Evolutionary conservation across 2,329 filamentous ascomycete species (phyloP).

Genomic region (Colletotrichum lini): DNA sequence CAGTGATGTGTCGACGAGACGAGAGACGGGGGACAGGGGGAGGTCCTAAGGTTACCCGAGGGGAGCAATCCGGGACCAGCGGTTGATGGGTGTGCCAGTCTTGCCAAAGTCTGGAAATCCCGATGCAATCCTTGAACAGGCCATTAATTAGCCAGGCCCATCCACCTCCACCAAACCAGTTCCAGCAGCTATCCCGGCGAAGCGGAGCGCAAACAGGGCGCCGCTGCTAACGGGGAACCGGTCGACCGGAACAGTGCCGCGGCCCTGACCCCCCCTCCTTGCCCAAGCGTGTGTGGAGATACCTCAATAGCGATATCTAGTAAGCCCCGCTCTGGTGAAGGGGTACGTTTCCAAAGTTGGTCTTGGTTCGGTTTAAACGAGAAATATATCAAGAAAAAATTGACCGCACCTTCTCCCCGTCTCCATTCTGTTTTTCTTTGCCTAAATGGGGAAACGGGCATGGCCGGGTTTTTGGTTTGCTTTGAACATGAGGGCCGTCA

Average conservation of each 20-base stretch:
- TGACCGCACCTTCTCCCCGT: not conserved
- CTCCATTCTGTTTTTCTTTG: not conserved
- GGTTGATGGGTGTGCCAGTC: slow-evolving; percentile 2
- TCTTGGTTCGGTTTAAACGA: not conserved
- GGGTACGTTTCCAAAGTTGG: not conserved
- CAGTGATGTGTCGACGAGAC: not conserved
- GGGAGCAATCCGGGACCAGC: slow-evolving; percentile 3
- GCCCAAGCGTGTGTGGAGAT: slow-evolving; percentile 20
- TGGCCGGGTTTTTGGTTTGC: not conserved
- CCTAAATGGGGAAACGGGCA: not conserved
- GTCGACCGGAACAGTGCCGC: slow-evolving; percentile 36
- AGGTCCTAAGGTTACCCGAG: not conserved
- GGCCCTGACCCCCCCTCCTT: slow-evolving; percentile 17
- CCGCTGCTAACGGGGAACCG: slow-evolving; percentile 32
- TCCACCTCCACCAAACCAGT: slow-evolving; percentile 8
- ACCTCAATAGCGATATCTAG: slow-evolving; percentile 18
- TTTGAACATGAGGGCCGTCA: not conserved
- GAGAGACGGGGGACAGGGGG: not conserved
- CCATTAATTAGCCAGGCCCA: slow-evolving; percentile 28
- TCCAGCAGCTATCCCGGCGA: slow-evolving; percentile 20
- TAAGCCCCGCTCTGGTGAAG: slow-evolving; percentile 5
- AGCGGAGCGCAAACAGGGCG: slow-evolving; percentile 23
- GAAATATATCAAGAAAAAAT: too few relatives aligned
- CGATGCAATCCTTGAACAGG: slow-evolving; percentile 28
- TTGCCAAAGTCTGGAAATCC: slow-evolving; percentile 12